Percentiles rank a stretch among this genome's conserved stretches.
Evolutionary conservation across 805 yeast genomes (phyloP).

Genomic region (Kodamaea laetipori): DNA sequence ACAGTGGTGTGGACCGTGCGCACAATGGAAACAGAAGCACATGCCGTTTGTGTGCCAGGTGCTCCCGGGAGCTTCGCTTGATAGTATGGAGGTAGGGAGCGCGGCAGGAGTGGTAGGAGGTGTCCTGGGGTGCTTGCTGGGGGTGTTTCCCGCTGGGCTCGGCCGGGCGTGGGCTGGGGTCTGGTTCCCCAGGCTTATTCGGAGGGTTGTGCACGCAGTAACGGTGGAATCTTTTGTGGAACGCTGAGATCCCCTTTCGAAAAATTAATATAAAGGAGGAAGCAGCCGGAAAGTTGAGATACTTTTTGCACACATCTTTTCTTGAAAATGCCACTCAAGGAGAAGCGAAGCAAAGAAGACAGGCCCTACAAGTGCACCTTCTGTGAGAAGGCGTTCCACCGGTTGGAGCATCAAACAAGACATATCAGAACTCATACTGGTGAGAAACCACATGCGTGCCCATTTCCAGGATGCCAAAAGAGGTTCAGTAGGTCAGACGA

Average conservation of each 20-base stretch:
- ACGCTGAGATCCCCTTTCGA: background rate
- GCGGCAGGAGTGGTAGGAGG: no score
- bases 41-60: background rate
- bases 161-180: no score
- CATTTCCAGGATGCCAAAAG: slow-evolving; percentile 69
- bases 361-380: slow-evolving; percentile 71
- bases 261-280: slow-evolving; percentile 2
- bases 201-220: background rate
- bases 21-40: slow-evolving; percentile 3
- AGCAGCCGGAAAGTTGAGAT: background rate
- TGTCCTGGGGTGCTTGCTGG: no score
- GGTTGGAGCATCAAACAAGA: slow-evolving; percentile 77
- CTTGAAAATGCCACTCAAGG: slow-evolving; percentile 15
- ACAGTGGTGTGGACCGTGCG: background rate
- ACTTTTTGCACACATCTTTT: no score
- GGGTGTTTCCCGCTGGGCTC: no score
- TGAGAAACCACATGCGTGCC: slow-evolving; percentile 78
- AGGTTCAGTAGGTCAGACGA: slow-evolving; percentile 72
- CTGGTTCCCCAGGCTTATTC: slow-evolving; percentile 2
- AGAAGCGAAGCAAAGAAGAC: slow-evolving; percentile 17
- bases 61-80: background rate
- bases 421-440: slow-evolving; percentile 83
- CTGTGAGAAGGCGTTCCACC: slow-evolving; percentile 73
- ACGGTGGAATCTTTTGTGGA: no score
- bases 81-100: no score